A percentile compares a stretch with the other conserved stretches of the same genome.
Conservation (phyloP, 2,329 filamentous ascomycete genomes). For the Hymenoscyphus albidus region DNA sequence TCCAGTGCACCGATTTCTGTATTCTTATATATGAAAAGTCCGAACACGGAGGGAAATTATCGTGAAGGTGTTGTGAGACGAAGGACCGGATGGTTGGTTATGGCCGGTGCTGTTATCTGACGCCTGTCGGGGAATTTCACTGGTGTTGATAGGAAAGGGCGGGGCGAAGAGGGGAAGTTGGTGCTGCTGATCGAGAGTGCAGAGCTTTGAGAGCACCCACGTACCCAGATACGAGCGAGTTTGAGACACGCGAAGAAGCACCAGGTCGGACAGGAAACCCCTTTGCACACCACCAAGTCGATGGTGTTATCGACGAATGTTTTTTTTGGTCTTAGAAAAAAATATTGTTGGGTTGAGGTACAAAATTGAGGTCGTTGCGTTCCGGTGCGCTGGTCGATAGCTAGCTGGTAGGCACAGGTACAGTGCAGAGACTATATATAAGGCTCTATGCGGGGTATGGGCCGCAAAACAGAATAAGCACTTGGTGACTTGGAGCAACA, state of each 20-base stretch:
- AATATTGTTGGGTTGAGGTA: neutral
- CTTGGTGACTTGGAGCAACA: neutral
- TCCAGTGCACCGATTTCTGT: neutral
- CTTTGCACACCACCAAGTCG: neutral
- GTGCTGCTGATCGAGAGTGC: constrained; percentile 1
- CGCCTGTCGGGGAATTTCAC: neutral
- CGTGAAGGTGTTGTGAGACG: constrained; percentile 1
- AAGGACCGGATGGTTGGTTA: constrained; percentile 1
- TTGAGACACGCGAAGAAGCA: neutral
- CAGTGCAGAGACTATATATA: neutral
- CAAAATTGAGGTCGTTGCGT: constrained; percentile 1
- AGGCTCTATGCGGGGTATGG: neutral
- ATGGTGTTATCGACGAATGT: neutral
- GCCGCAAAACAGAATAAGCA: neutral
- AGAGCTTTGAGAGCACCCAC: neutral
- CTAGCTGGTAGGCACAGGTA: neutral
- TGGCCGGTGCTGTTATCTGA: neutral
- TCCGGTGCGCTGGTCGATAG: neutral
- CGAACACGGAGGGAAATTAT: constrained; percentile 3
- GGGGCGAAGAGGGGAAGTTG: neutral
- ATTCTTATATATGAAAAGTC: constrained; percentile 2
- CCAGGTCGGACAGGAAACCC: neutral
- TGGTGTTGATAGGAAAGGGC: neutral
- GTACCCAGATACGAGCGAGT: neutral
- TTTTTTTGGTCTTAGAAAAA: neutral